Conservation (phyloP, 2,329 filamentous ascomycete species). For the Chrysoporthe cubensis region DNA sequence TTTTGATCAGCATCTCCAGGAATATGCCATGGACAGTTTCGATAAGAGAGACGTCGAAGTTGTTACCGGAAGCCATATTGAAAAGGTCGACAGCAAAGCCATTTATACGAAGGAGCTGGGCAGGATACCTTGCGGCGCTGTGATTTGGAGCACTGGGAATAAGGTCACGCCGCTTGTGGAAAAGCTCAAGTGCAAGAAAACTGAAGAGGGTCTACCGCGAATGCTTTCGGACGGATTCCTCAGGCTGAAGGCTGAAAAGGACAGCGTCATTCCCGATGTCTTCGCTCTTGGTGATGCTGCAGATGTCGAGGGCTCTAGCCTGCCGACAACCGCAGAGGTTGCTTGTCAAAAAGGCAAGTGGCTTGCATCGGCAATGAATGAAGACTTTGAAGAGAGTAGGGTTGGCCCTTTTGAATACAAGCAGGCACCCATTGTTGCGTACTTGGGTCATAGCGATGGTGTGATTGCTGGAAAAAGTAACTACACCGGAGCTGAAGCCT, state of each 20-base stretch:
- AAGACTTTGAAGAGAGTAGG: conserved; percentile 13
- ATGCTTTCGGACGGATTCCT: conserved; percentile 23
- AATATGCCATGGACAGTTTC: conserved; percentile 26
- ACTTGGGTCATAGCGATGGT: conserved; percentile 22
- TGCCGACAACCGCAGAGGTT: conserved; percentile 26
- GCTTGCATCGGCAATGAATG: conserved; percentile 22
- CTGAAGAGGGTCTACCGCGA: conserved; percentile 19
- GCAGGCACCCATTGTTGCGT: conserved; percentile 22
- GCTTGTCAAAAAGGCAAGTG: conserved; percentile 27
- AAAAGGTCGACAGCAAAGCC: conserved; percentile 19
- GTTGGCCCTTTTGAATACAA: conserved; percentile 18
- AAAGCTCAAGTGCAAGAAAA: conserved; percentile 16
- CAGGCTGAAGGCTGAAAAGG: conserved; percentile 5
- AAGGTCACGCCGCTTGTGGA: conserved; percentile 18
- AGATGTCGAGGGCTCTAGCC: conserved; percentile 20
- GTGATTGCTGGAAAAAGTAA: conserved; percentile 25
- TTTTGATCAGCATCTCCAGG: conserved; percentile 25
- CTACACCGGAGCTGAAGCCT: conserved; percentile 24
- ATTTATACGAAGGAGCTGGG: conserved; percentile 23
- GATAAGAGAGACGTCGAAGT: conserved; percentile 23
- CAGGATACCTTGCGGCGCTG: conserved; percentile 11
- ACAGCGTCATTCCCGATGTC: conserved; percentile 11
- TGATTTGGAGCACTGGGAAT: conserved; percentile 25
- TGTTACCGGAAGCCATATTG: conserved; percentile 23
- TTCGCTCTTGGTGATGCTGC: conserved; percentile 26